phyloP scores from a whole-genome alignment of 768 basidiomycete genomes.

The Butyriboletus loyo region DNA sequence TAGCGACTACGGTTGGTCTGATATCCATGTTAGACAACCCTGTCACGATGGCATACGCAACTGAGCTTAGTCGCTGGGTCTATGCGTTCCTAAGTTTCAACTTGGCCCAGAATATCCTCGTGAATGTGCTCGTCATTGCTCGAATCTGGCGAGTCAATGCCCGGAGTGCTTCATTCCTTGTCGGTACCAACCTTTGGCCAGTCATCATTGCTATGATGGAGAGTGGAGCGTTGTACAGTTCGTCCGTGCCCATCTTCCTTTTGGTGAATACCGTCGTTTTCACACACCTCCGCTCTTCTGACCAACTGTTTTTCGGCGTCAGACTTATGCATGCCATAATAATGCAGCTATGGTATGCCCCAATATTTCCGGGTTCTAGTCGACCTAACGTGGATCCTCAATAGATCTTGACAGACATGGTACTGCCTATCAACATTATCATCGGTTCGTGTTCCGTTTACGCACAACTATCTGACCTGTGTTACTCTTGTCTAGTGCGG shows the following conservation, averaged over 20 bases:
- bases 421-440: slow-evolving; percentile 6
- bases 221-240: slow-evolving; percentile 10
- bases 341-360: slow-evolving; percentile 3
- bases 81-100: slow-evolving; percentile 6
- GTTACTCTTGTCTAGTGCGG: not conserved
- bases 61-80: slow-evolving; percentile 1
- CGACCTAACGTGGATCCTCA: not conserved
- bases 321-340: slow-evolving; percentile 3
- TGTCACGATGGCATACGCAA: not conserved
- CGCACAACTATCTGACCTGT: not conserved
- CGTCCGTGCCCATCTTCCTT: slow-evolving; percentile 1
- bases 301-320: not conserved
- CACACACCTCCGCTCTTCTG: too few species aligned
- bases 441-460: not conserved
- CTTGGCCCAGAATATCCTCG: slow-evolving; percentile 5
- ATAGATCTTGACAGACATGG: slow-evolving; percentile 7
- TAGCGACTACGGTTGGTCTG: not conserved
- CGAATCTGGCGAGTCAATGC: slow-evolving; percentile 7
- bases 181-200: not conserved
- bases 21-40: not conserved
- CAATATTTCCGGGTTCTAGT: not conserved
- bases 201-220: slow-evolving; percentile 5
- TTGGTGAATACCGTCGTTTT: not conserved
- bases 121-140: slow-evolving; percentile 1
- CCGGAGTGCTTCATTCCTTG: not conserved